phyloP scores from a whole-genome alignment of 768 basidiomycete genomes.

The Macrolepiota albuminosa region DNA sequence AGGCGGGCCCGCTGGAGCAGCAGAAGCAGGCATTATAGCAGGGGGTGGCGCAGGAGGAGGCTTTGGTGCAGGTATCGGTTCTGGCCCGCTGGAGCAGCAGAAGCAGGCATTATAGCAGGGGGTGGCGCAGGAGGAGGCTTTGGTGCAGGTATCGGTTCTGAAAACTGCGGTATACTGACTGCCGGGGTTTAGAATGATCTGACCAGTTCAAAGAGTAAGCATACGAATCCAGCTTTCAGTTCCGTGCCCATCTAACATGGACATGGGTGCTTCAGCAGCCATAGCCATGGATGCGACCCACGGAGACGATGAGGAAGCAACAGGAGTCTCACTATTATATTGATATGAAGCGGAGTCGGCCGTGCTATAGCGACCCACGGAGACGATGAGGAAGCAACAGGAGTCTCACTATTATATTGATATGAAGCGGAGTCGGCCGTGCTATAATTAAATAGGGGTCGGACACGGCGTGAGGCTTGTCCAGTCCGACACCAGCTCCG shows the following conservation, averaged over 20 bases:
- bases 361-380: constrained; percentile 29
- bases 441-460: constrained; percentile 12
- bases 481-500: not conserved
- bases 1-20: constrained; percentile 15
- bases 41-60: constrained; percentile 13
- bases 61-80: constrained; percentile 4
- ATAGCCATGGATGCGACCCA: constrained; percentile 42
- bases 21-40: constrained; percentile 15
- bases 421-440: constrained; percentile 5
- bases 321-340: constrained; percentile 1
- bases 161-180: constrained; percentile 3
- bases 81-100: constrained; percentile 12
- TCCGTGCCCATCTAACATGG: constrained; percentile 1
- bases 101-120: constrained; percentile 15
- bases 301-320: constrained; percentile 17
- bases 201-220: not conserved
- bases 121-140: constrained; percentile 11
- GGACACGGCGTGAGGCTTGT: not conserved
- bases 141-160: constrained; percentile 6
- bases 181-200: constrained; percentile 11
- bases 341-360: constrained; percentile 8
- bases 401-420: constrained; percentile 2
- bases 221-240: not conserved
- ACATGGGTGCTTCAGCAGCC: constrained; percentile 22
- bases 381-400: constrained; percentile 14